phyloP scores from a whole-genome alignment of 768 basidiomycete species.

The Pholiota conissans region DNA sequence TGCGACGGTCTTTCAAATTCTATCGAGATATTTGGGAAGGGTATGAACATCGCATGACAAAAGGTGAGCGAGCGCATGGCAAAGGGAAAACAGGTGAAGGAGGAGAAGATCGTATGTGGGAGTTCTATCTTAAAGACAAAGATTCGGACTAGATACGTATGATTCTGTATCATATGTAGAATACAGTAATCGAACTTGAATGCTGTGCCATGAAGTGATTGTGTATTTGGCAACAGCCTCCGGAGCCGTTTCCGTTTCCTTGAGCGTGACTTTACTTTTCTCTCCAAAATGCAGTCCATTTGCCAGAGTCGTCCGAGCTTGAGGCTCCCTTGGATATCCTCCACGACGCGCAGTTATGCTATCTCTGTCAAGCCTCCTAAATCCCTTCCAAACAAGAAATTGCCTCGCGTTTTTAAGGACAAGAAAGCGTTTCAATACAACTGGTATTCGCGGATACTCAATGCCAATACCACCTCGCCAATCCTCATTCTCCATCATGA shows the following conservation, averaged over 20 bases:
- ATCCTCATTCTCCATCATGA: constrained; percentile 79
- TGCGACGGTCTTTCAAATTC: constrained; percentile 82
- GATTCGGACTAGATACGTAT: background rate
- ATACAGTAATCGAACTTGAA: background rate
- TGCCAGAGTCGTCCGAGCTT: constrained; percentile 67
- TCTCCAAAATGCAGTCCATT: constrained; percentile 36
- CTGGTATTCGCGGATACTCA: constrained; percentile 75
- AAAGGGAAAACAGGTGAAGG: constrained; percentile 68
- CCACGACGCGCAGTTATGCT: constrained; percentile 66
- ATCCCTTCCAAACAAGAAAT: constrained; percentile 50
- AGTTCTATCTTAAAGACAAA: constrained; percentile 59
- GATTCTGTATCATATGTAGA: background rate
- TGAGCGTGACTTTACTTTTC: constrained; percentile 18
- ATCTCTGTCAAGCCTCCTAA: constrained; percentile 51
- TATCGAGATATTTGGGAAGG: constrained; percentile 70
- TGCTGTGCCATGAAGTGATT: background rate
- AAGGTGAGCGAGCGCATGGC: constrained; percentile 74
- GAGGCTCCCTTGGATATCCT: constrained; percentile 63
- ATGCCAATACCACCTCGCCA: constrained; percentile 53
- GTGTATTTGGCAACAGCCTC: constrained; percentile 16
- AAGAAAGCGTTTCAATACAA: constrained; percentile 82
- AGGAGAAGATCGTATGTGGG: constrained; percentile 86
- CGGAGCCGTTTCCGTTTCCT: background rate
- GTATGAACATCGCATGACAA: constrained; percentile 94
- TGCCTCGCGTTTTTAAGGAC: constrained; percentile 69